These are phyloP conservation scores for Cyberlindnera saturnus DNA, from an alignment of 805 yeast species.

Conservation along the genomic window DNA sequence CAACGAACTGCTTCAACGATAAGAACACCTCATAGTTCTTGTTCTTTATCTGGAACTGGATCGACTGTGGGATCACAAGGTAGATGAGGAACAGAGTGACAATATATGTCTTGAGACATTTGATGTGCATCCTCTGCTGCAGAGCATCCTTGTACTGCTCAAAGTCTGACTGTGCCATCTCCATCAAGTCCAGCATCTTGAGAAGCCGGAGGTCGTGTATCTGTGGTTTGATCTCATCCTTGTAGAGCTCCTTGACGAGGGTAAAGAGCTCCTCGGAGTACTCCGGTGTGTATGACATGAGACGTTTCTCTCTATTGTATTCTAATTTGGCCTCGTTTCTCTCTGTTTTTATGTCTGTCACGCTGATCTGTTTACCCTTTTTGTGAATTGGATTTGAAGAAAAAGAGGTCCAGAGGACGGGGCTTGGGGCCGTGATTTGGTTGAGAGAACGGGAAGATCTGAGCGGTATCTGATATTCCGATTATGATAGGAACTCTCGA, in stretches of 20 bases:
- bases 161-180: constrained; percentile 29
- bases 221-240: constrained; percentile 27
- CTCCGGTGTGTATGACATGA: constrained; percentile 30
- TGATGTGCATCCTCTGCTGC: constrained; percentile 15
- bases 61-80: constrained; percentile 33
- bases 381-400: too few relatives aligned
- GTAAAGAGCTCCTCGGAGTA: constrained; percentile 31
- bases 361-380: too few relatives aligned
- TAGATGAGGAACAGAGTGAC: constrained; percentile 32
- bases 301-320: background rate
- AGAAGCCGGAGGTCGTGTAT: constrained; percentile 27
- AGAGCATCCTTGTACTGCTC: constrained; percentile 26
- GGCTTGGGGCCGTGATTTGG: too few relatives aligned
- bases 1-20: constrained; percentile 29
- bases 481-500: too few relatives aligned
- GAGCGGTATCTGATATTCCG: too few relatives aligned
- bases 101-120: constrained; percentile 28
- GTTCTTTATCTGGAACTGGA: constrained; percentile 35
- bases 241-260: constrained; percentile 26
- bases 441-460: too few relatives aligned
- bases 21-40: constrained; percentile 32
- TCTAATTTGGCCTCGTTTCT: background rate
- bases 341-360: too few relatives aligned
- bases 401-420: too few relatives aligned
- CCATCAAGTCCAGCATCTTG: constrained; percentile 31